Conservation (phyloP, 805 yeast genomes). For the Jamesozyma lodderae region DNA sequence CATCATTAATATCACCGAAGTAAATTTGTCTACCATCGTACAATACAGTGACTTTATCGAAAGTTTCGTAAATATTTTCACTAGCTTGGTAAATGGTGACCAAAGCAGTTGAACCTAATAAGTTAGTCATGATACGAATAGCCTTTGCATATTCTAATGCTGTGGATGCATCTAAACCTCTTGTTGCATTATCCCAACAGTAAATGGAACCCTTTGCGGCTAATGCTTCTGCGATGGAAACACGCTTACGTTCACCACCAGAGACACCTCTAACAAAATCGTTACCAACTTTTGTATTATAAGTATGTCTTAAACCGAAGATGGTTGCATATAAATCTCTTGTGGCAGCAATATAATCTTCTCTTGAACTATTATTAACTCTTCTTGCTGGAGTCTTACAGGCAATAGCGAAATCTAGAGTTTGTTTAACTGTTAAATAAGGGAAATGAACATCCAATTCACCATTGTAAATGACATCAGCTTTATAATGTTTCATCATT, state of each 20-base stretch:
- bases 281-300: slow-evolving; percentile 46
- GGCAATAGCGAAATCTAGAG: slow-evolving; percentile 60
- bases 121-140: slow-evolving; percentile 44
- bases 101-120: slow-evolving; percentile 43
- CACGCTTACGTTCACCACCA: slow-evolving; percentile 84
- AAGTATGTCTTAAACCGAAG: slow-evolving; percentile 49
- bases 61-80: slow-evolving; percentile 44
- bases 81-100: slow-evolving; percentile 55
- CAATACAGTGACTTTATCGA: slow-evolving; percentile 46
- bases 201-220: slow-evolving; percentile 48
- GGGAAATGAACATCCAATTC: slow-evolving; percentile 71
- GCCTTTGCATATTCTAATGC: slow-evolving; percentile 60
- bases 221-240: slow-evolving; percentile 71
- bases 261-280: slow-evolving; percentile 63
- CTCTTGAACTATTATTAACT: slow-evolving; percentile 38
- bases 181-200: slow-evolving; percentile 68
- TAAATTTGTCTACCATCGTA: slow-evolving; percentile 48
- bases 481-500: slow-evolving; percentile 48
- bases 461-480: slow-evolving; percentile 50
- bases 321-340: slow-evolving; percentile 32
- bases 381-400: slow-evolving; percentile 56
- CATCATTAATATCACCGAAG: slow-evolving; percentile 43
- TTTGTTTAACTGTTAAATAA: slow-evolving; percentile 64
- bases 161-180: slow-evolving; percentile 67
- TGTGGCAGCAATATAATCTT: slow-evolving; percentile 39